Evolutionary conservation across 2,329 filamentous ascomycete species (phyloP).

Genomic region (Fusarium sp.): DNA sequence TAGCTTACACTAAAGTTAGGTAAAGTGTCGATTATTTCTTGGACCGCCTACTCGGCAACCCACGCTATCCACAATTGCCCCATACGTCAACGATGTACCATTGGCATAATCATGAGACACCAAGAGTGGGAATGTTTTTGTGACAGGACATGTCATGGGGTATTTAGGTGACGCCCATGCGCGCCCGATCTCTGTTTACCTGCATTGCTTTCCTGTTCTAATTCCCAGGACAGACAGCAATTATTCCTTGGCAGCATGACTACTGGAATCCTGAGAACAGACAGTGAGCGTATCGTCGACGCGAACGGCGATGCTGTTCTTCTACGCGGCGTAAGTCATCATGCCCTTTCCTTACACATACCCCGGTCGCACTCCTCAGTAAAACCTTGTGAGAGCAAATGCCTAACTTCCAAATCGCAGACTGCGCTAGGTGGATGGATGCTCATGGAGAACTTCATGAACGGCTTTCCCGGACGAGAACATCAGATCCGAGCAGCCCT

Average conservation of each 20-base stretch:
- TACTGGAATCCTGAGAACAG: conserved; percentile 46
- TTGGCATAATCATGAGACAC: conserved; percentile 8
- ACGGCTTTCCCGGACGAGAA: conserved; percentile 72
- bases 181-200: background rate
- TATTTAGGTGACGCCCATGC: conserved; percentile 9
- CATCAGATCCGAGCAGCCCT: conserved; percentile 68
- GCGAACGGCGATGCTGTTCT: conserved; percentile 61
- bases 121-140: rapidly evolving
- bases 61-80: background rate
- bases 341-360: background rate
- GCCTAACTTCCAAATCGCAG: background rate
- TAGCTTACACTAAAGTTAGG: too few relatives aligned
- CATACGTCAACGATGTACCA: background rate
- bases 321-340: conserved; percentile 53
- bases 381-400: background rate
- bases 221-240: background rate
- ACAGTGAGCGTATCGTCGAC: conserved; percentile 59
- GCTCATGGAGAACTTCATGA: conserved; percentile 75
- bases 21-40: too few relatives aligned
- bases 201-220: too few relatives aligned
- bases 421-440: conserved; percentile 52
- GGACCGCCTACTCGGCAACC: background rate
- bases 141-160: background rate
- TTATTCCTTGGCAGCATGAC: conserved; percentile 3
- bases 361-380: background rate